These are phyloP conservation scores for Flaveria floridana DNA, from an alignment of 140 eudicot species.

Conservation along the genomic window DNA sequence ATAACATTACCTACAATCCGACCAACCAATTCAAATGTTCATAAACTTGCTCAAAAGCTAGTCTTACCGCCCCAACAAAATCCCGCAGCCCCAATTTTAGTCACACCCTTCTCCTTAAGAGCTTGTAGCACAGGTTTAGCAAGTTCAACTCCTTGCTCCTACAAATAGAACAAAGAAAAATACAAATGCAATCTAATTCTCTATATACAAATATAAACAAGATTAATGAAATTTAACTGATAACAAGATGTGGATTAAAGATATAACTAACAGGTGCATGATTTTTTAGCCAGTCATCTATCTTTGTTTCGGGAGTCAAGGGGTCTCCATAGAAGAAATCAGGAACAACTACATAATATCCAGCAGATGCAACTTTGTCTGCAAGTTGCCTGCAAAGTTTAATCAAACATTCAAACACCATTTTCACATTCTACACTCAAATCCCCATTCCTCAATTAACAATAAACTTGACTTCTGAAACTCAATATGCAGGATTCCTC, in stretches of 20 bases:
- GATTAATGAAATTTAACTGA: background rate
- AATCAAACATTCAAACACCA: slow-evolving; percentile 17
- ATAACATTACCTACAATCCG: background rate
- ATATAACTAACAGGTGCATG: slow-evolving; percentile 60
- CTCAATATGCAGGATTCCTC: background rate
- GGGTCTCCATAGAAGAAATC: slow-evolving; percentile 60
- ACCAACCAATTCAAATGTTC: background rate
- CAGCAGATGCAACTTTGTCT: slow-evolving; percentile 60
- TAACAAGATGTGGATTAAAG: slow-evolving; percentile 2
- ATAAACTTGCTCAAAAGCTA: background rate
- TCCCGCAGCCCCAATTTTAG: slow-evolving; percentile 72
- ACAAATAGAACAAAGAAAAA: background rate
- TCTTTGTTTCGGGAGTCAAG: slow-evolving; percentile 19
- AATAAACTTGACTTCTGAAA: background rate
- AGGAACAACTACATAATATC: slow-evolving; percentile 61
- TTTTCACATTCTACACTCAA: background rate
- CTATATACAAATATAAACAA: background rate
- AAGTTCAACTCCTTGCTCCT: slow-evolving; percentile 35
- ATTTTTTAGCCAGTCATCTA: slow-evolving; percentile 49
- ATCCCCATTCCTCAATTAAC: background rate
- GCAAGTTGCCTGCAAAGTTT: slow-evolving; percentile 44
- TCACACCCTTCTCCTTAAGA: slow-evolving; percentile 56
- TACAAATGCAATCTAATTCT: background rate
- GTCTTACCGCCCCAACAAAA: slow-evolving; percentile 78
- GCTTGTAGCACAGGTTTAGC: slow-evolving; percentile 55